Percentiles rank a stretch among this genome's conserved stretches.
Conservation (phyloP, 495 filamentous ascomycete species). For the Neohortaea acidophila region DNA sequence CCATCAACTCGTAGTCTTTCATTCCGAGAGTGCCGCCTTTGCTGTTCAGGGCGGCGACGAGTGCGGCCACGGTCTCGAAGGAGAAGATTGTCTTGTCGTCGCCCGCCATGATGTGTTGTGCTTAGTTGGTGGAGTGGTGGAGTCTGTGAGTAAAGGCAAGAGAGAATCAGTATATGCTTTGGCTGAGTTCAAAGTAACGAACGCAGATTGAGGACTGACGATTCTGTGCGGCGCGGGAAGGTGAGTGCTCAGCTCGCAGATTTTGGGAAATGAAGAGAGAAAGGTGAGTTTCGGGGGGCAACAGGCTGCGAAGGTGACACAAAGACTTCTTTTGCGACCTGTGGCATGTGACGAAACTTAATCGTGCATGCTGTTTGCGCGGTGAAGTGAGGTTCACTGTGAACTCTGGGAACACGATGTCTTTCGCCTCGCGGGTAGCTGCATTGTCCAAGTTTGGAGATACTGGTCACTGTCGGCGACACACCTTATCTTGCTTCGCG, state of each 20-base stretch:
- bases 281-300: too few species aligned
- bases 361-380: too few species aligned
- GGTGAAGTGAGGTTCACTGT: too few species aligned
- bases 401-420: too few species aligned
- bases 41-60: neutral
- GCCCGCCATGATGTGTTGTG: neutral
- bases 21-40: neutral
- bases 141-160: neutral
- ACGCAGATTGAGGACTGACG: neutral
- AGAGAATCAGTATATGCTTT: neutral
- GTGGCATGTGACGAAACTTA: too few species aligned
- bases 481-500: too few species aligned
- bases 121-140: neutral
- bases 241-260: neutral
- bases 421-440: too few species aligned
- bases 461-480: too few species aligned
- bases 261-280: neutral
- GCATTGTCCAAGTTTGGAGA: too few species aligned
- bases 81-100: constrained; percentile 3
- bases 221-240: neutral
- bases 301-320: too few species aligned
- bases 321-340: too few species aligned
- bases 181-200: neutral
- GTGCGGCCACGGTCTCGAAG: constrained; percentile 4
- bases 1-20: constrained; percentile 6